A percentile compares a stretch with the other conserved stretches of the same genome.
Evolutionary conservation across 2,329 filamentous ascomycete genomes (phyloP).

Genomic region (Beauveria scarabaeidicola): DNA sequence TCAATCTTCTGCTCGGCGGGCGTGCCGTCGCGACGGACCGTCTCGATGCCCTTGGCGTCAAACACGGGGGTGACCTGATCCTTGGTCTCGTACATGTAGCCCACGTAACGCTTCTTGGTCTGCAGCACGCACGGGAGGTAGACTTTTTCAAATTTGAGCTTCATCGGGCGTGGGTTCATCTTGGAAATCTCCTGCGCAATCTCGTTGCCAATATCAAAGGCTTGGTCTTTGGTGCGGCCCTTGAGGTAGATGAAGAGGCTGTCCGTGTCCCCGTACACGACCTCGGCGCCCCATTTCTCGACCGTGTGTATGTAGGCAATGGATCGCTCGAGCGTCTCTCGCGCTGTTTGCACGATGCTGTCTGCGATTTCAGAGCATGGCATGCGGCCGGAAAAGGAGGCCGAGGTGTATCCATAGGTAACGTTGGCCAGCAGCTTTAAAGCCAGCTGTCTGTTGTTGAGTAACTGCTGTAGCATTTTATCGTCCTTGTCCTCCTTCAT

Average conservation of each 20-base stretch:
- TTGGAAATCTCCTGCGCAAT: constrained; percentile 82
- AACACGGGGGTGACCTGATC: constrained; percentile 76
- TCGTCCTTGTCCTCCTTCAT: constrained; percentile 94
- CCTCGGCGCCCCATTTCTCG: constrained; percentile 82
- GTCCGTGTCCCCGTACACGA: constrained; percentile 97
- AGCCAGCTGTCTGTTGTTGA: constrained; percentile 90
- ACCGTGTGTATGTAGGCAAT: constrained; percentile 89
- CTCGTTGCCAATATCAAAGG: constrained; percentile 86
- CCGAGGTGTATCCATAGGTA: constrained; percentile 95
- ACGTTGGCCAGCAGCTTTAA: constrained; percentile 97
- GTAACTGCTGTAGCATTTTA: constrained; percentile 70
- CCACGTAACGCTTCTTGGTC: constrained; percentile 96
- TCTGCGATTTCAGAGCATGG: constrained; percentile 96
- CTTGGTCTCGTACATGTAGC: constrained; percentile 85
- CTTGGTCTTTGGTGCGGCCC: constrained; percentile 76
- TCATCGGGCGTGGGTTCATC: constrained; percentile 83
- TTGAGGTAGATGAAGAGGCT: constrained; percentile 87
- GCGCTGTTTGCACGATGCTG: constrained; percentile 91
- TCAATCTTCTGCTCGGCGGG: constrained; percentile 95
- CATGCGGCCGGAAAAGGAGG: constrained; percentile 94
- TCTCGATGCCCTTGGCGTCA: constrained; percentile 97
- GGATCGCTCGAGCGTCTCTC: constrained; percentile 88
- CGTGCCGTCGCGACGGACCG: constrained; percentile 87
- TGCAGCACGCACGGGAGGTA: constrained; percentile 92
- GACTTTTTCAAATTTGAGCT: constrained; percentile 97